phyloP scores from a whole-genome alignment of 768 basidiomycete species.

The Boletus pseudo-olivaceus region DNA sequence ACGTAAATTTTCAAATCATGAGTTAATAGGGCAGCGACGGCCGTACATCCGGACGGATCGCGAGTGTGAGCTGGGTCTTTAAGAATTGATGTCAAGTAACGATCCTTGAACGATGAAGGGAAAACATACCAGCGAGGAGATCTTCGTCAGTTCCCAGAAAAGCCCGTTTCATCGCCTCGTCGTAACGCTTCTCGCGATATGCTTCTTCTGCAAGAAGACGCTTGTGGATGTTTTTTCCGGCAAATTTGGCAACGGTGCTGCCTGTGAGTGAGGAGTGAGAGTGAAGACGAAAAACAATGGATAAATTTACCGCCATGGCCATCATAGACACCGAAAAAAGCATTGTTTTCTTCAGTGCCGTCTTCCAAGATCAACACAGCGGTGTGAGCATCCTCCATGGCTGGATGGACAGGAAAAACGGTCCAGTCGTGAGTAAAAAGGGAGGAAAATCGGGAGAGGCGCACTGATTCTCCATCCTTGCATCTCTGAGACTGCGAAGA shows the following conservation, averaged over 20 bases:
- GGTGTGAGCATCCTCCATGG: slow-evolving; percentile 97
- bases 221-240: slow-evolving; percentile 80
- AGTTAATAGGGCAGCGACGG: slow-evolving; percentile 84
- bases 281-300: neutral
- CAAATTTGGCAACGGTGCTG: slow-evolving; percentile 78
- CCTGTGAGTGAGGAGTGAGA: slow-evolving; percentile 43
- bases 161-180: slow-evolving; percentile 76
- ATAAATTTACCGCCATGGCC: slow-evolving; percentile 83
- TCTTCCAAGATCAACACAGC: slow-evolving; percentile 67
- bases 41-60: slow-evolving; percentile 96
- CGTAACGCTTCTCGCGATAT: slow-evolving; percentile 69
- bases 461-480: slow-evolving; percentile 98
- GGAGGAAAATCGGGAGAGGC: slow-evolving; percentile 33
- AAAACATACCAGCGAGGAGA: slow-evolving; percentile 68
- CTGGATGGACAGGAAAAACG: slow-evolving; percentile 38
- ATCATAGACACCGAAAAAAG: slow-evolving; percentile 97
- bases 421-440: neutral
- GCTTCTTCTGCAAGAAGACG: slow-evolving; percentile 69
- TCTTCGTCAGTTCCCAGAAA: slow-evolving; percentile 96
- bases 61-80: slow-evolving; percentile 81
- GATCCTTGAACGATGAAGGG: neutral
- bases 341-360: slow-evolving; percentile 44
- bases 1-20: slow-evolving; percentile 74
- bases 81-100: slow-evolving; percentile 2
- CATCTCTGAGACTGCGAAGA: slow-evolving; percentile 90